Conservation (phyloP, 345 rosid species). For the Conringia planisiliqua region DNA sequence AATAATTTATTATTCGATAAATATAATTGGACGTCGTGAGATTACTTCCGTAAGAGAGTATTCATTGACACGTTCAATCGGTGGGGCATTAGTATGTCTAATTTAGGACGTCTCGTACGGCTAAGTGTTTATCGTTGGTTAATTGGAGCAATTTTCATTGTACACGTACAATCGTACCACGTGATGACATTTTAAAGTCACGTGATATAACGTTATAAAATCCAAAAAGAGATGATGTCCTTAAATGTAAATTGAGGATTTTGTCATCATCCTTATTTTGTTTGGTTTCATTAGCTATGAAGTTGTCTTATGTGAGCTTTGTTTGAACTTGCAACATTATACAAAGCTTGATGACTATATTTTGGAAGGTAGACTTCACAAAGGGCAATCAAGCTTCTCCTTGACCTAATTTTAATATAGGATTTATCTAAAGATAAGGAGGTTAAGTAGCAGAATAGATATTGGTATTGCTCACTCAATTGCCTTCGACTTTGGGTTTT, state of each 20-base stretch:
- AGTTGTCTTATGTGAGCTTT: no score
- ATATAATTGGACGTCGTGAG: background rate
- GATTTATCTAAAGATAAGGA: background rate
- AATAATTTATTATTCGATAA: no score
- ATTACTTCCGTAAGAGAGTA: no score
- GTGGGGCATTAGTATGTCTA: background rate
- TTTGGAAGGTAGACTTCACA: no score
- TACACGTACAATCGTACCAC: conserved; percentile 2
- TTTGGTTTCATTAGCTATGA: background rate
- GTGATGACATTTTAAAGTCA: conserved; percentile 3
- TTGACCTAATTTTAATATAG: no score
- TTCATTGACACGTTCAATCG: no score
- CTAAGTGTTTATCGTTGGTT: conserved; percentile 1
- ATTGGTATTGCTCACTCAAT: background rate
- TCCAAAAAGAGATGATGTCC: background rate
- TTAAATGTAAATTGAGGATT: background rate
- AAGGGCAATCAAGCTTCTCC: no score
- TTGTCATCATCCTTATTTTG: conserved; percentile 1
- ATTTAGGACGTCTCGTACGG: background rate
- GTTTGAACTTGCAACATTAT: no score
- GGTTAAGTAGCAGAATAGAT: background rate
- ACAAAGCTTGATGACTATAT: no score
- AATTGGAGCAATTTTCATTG: background rate
- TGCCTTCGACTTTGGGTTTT: no score
- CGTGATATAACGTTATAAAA: conserved; percentile 1